Evolutionary conservation across 768 basidiomycete genomes (phyloP).

Genomic region (Chiua virens): DNA sequence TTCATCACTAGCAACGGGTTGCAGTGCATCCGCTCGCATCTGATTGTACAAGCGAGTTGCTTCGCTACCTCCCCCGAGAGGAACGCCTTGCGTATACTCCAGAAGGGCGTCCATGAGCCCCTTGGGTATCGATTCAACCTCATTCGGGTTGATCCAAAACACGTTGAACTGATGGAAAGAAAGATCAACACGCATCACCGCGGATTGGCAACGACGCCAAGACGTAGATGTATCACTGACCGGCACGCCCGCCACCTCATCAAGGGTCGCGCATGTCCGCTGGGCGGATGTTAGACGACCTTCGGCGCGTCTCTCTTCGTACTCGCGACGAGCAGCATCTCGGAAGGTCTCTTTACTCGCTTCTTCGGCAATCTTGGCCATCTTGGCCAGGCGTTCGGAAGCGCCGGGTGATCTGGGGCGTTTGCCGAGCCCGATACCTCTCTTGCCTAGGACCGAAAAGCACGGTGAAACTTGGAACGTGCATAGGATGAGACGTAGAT

Average conservation of each 20-base stretch:
- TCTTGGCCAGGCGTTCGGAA: slow-evolving; percentile 67
- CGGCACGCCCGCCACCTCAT: slow-evolving; percentile 68
- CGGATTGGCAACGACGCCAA: background rate
- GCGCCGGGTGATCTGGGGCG: slow-evolving; percentile 65
- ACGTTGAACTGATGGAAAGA: slow-evolving; percentile 65
- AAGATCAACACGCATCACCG: slow-evolving; percentile 4
- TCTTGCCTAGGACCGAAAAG: slow-evolving; percentile 54
- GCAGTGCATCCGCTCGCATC: slow-evolving; percentile 75
- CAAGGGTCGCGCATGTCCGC: slow-evolving; percentile 70
- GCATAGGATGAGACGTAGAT: background rate
- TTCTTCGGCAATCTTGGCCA: slow-evolving; percentile 61
- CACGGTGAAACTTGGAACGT: background rate
- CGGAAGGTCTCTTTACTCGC: slow-evolving; percentile 60
- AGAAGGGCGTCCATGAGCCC: slow-evolving; percentile 60
- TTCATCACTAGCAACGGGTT: slow-evolving; percentile 40
- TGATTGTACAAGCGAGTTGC: slow-evolving; percentile 60
- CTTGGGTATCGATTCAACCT: slow-evolving; percentile 63
- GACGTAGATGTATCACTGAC: slow-evolving; percentile 27
- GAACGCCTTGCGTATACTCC: slow-evolving; percentile 34
- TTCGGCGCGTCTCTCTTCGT: slow-evolving; percentile 74
- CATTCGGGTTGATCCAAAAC: slow-evolving; percentile 71
- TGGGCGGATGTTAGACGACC: slow-evolving; percentile 69
- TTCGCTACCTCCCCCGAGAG: slow-evolving; percentile 18
- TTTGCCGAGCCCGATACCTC: slow-evolving; percentile 72
- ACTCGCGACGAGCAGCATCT: slow-evolving; percentile 68